phyloP scores from a whole-genome alignment of 176 grass and related monocot genomes.

The Oryza rufipogon region DNA sequence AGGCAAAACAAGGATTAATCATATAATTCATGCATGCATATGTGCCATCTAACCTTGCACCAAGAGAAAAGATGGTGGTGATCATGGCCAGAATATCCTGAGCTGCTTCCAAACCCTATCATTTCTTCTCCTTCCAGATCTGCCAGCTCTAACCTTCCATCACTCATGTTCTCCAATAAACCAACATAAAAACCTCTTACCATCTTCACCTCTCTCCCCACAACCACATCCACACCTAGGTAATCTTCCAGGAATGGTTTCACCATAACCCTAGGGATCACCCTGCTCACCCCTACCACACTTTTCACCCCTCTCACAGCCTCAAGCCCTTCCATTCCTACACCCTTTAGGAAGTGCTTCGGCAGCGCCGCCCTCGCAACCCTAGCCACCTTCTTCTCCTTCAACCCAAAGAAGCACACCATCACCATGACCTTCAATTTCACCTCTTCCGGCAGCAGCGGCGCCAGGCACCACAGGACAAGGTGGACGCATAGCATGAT shows the following conservation, averaged over 20 bases:
- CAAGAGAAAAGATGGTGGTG: constrained; percentile 52
- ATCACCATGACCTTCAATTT: constrained; percentile 59
- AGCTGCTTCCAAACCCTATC: constrained; percentile 68
- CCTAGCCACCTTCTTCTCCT: constrained; percentile 48
- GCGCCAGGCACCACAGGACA: constrained; percentile 48
- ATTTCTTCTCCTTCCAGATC: constrained; percentile 25
- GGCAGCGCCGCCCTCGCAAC: constrained; percentile 62
- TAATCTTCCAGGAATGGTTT: constrained; percentile 73
- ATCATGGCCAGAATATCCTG: constrained; percentile 19
- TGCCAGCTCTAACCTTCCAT: constrained; percentile 8
- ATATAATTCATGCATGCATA: not conserved
- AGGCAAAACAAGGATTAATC: constrained; percentile 18
- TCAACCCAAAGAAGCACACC: constrained; percentile 66
- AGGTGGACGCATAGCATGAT: constrained; percentile 67
- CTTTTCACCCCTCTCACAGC: constrained; percentile 31
- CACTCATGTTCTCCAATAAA: constrained; percentile 41
- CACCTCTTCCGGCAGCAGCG: constrained; percentile 28
- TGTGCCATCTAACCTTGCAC: constrained; percentile 62
- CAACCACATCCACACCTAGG: constrained; percentile 54
- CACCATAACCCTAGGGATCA: constrained; percentile 73
- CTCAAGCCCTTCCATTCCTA: constrained; percentile 70
- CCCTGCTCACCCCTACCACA: constrained; percentile 51
- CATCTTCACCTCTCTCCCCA: constrained; percentile 73
- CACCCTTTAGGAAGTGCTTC: constrained; percentile 78
- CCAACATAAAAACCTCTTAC: constrained; percentile 67